These are phyloP conservation scores for Trypethelium eluteriae DNA, from an alignment of 495 filamentous ascomycete species.

Conservation along the genomic window DNA sequence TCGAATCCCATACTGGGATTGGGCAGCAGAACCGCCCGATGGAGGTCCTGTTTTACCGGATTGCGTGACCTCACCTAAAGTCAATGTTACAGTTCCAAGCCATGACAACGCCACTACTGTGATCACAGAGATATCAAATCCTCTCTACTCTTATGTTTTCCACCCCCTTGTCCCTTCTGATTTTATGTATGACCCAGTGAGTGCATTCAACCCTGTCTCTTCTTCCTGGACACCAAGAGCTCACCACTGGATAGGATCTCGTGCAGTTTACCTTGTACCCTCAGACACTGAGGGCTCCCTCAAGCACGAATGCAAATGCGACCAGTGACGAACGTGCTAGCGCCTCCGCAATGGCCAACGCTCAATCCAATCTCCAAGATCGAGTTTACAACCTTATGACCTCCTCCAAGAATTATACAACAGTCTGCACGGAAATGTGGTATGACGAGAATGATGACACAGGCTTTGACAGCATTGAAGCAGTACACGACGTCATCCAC, in stretches of 20 bases:
- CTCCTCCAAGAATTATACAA: constrained; percentile 48
- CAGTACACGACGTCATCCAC: constrained; percentile 59
- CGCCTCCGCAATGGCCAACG: constrained; percentile 43
- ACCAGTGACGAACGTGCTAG: constrained; percentile 47
- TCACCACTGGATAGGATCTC: constrained; percentile 20
- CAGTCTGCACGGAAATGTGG: constrained; percentile 53
- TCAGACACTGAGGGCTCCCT: constrained; percentile 46
- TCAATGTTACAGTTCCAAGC: constrained; percentile 46
- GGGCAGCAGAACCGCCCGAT: constrained; percentile 47
- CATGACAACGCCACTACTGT: constrained; percentile 36
- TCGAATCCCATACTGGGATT: constrained; percentile 63
- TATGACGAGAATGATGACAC: constrained; percentile 34
- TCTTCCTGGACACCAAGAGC: background rate
- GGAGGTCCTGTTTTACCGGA: constrained; percentile 43
- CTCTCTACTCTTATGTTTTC: constrained; percentile 55
- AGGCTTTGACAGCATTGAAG: constrained; percentile 51
- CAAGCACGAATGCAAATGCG: constrained; percentile 36
- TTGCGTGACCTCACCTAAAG: constrained; percentile 40
- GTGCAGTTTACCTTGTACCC: constrained; percentile 41
- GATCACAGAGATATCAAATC: constrained; percentile 48
- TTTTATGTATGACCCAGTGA: constrained; percentile 39
- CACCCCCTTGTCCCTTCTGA: constrained; percentile 42
- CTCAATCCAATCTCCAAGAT: constrained; percentile 38
- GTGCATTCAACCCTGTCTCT: constrained; percentile 19
- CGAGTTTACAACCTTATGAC: constrained; percentile 55